Evolutionary conservation across 1,139 yeast species (phyloP).

Genomic region (Komagataea norvegica): DNA sequence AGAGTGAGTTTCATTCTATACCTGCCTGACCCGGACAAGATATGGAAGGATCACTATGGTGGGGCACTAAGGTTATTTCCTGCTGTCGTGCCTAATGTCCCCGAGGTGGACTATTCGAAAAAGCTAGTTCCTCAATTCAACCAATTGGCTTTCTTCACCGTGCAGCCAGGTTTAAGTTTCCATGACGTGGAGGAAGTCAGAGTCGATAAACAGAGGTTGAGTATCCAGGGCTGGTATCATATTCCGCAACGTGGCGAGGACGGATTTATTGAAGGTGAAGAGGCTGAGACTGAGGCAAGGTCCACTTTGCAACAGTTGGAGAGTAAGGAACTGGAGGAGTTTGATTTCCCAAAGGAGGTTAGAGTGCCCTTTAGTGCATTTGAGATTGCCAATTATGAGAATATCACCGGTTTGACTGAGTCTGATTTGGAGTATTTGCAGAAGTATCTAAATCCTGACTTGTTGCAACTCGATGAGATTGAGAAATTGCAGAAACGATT

Average conservation of each 20-base stretch:
- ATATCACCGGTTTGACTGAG: slow-evolving; percentile 26
- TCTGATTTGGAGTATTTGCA: slow-evolving; percentile 44
- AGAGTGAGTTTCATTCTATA: slow-evolving; percentile 89
- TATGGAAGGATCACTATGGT: slow-evolving; percentile 86
- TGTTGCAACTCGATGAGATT: slow-evolving; percentile 43
- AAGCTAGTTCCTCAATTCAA: slow-evolving; percentile 89
- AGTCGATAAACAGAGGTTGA: slow-evolving; percentile 81
- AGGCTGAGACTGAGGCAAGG: slow-evolving; percentile 67
- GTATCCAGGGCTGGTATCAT: slow-evolving; percentile 99
- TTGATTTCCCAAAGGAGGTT: slow-evolving; percentile 65
- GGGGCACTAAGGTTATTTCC: slow-evolving; percentile 89
- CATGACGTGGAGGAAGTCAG: slow-evolving; percentile 98
- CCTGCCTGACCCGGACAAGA: slow-evolving; percentile 84
- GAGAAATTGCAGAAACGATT: slow-evolving; percentile 46
- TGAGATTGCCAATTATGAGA: slow-evolving; percentile 25
- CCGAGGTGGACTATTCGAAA: slow-evolving; percentile 66
- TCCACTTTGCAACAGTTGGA: slow-evolving; percentile 81
- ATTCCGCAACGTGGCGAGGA: slow-evolving; percentile 91
- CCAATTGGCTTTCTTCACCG: slow-evolving; percentile 92
- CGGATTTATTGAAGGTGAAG: slow-evolving; percentile 77
- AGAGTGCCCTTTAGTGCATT: slow-evolving; percentile 30
- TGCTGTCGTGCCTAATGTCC: slow-evolving; percentile 83
- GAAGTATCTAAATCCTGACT: slow-evolving; percentile 51
- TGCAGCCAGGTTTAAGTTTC: slow-evolving; percentile 92
- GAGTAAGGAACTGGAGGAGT: slow-evolving; percentile 70